Evolutionary conservation across 2,329 filamentous ascomycete species (phyloP).

Genomic region (Colletotrichum spinosum): DNA sequence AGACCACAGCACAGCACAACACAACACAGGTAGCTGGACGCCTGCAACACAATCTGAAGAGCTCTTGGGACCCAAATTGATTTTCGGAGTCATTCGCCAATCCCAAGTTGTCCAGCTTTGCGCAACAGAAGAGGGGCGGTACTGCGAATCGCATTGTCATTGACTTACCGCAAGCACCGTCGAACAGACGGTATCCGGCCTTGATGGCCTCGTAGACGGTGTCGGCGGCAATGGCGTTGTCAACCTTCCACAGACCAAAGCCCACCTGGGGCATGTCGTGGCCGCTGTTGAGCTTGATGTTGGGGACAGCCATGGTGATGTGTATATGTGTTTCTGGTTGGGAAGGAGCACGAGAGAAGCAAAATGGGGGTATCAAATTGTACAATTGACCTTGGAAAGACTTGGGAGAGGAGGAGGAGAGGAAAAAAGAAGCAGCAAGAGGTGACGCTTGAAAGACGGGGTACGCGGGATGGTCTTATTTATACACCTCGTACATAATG

Average conservation of each 20-base stretch:
- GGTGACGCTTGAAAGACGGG: not conserved
- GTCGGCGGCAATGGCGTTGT: constrained; percentile 78
- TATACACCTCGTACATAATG: constrained; percentile 23
- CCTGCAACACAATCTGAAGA: constrained; percentile 1
- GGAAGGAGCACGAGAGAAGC: not conserved
- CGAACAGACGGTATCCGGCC: constrained; percentile 69
- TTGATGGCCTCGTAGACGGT: constrained; percentile 82
- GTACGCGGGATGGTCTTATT: constrained; percentile 23
- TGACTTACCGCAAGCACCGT: constrained; percentile 69
- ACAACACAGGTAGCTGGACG: constrained; percentile 5
- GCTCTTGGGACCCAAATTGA: not conserved
- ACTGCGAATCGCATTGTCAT: not conserved
- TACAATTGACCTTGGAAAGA: constrained; percentile 9
- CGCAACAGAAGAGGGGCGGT: not conserved
- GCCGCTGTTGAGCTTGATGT: constrained; percentile 73
- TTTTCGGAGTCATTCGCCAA: not conserved
- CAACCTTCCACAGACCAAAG: constrained; percentile 88
- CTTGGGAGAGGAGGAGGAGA: constrained; percentile 17
- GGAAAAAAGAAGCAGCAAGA: not conserved
- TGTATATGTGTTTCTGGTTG: constrained; percentile 8
- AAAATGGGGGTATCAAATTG: constrained; percentile 17
- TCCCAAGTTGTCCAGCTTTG: not conserved
- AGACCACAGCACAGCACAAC: constrained; percentile 1
- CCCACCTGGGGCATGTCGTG: constrained; percentile 80
- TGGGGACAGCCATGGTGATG: constrained; percentile 49